Conservation (phyloP, 106 monocot genomes). For the Allium sativum region DNA sequence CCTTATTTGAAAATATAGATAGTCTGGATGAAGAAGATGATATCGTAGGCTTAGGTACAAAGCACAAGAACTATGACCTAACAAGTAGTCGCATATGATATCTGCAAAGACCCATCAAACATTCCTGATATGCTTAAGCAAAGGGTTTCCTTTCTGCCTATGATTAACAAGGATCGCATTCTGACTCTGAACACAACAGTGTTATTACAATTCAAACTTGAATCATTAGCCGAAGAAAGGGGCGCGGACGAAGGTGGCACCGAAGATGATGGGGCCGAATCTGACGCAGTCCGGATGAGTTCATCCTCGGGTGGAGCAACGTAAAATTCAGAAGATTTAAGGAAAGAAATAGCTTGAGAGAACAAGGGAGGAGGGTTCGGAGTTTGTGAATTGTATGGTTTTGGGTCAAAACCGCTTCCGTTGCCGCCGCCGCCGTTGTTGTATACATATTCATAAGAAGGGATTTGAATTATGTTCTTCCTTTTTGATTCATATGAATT, state of each 20-base stretch:
- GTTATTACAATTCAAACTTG: not conserved
- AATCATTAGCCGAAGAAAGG: not conserved
- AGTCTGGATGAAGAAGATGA: slow-evolving; percentile 97
- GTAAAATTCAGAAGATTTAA: slow-evolving; percentile 89
- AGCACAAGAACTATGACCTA: slow-evolving; percentile 77
- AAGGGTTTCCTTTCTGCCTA: slow-evolving; percentile 84
- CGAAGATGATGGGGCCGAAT: not conserved
- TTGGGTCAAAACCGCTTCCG: slow-evolving; percentile 4
- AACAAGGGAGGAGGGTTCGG: slow-evolving; percentile 28
- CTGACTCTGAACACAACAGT: slow-evolving; percentile 11
- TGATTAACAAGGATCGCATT: slow-evolving; percentile 87
- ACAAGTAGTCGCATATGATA: slow-evolving; percentile 71
- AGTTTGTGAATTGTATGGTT: slow-evolving; percentile 21
- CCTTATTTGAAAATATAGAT: slow-evolving; percentile 89
- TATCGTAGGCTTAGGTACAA: slow-evolving; percentile 86
- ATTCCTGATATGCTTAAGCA: slow-evolving; percentile 93
- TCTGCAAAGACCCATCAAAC: slow-evolving; percentile 77
- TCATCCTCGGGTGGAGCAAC: slow-evolving; percentile 42
- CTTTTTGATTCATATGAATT: not conserved
- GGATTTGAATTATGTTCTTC: slow-evolving; percentile 26
- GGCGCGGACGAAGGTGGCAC: no score
- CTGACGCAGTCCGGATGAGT: no score
- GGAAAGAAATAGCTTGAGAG: slow-evolving; percentile 71
- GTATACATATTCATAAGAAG: slow-evolving; percentile 55
- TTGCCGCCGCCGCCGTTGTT: not conserved